Base-by-base conservation (phyloP, 495 filamentous ascomycete species). In the Lasiosphaeriaceae sp. region DNA sequence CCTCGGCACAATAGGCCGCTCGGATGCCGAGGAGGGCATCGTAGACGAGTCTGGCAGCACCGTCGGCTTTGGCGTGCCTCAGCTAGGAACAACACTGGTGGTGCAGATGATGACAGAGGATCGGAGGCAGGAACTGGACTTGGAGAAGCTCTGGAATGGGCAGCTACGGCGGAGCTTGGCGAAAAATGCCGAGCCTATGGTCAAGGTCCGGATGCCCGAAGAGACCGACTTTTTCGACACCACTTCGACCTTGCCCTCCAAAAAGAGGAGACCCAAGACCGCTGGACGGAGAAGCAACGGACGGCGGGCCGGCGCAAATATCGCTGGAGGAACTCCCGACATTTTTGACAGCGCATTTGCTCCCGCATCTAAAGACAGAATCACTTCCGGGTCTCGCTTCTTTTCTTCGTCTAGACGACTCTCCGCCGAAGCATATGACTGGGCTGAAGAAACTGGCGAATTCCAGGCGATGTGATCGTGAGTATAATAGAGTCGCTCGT, bases 61-160 rank as follows among this genome's bases (percentile, higher is more conserved):
- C 80, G 67, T 86, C 80, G 92, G 92, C 3, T 97, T 97, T 71
- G 89, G 90, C n/a, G 74, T 79, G 65, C 69, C 55, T 60, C 75
- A 57, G 78, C 80, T 19, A 4, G 87, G 83, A 50, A 77, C 65
- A 9, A 75, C 75, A 6, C 51, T 98, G 19, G 88, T 97, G 24
- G 83, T 97, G 29, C 94, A 98, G 72, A 84, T 97, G 68, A 83
- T 97, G 68, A 96, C 90, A 1, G 87, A 92, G 67, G 81, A 86
- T 57, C 91, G 93, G 73, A 80, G 94, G 66, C 82, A 77, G 21
- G 92, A 97, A 57, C 74, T 96, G 59, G 86, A 90, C 64, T 73
- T 98, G 35, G 94, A 98, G 65, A 74, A 73, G 11, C 75, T 97
- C 4, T 98, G 94, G 94, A 72, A 74, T 22, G 76, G 60, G 23